phyloP scores from a whole-genome alignment of 1,284 basidiomycete genomes.

The Pyrrhoderma lamaoense region DNA sequence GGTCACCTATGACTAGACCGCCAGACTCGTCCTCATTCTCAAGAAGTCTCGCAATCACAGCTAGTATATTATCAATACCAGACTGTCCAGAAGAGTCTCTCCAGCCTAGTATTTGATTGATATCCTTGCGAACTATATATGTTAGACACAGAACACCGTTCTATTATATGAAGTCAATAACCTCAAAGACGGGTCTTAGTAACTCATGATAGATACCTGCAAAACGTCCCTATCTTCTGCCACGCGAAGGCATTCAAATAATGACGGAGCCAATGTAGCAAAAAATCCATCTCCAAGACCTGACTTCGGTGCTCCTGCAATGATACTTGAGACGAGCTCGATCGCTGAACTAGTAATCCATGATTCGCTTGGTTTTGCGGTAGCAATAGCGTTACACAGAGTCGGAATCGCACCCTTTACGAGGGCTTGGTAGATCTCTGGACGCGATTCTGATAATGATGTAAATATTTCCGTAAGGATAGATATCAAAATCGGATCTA shows the following conservation, averaged over 20 bases:
- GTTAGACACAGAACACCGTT: conserved; percentile 82
- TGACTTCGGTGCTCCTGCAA: conserved; percentile 54
- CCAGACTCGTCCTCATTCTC: conserved; percentile 79
- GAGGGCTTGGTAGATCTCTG: conserved; percentile 62
- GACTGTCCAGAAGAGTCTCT: conserved; percentile 55
- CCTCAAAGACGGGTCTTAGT: not conserved
- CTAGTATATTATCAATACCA: conserved; percentile 70
- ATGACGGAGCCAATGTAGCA: conserved; percentile 57
- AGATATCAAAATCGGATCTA: conserved; percentile 86
- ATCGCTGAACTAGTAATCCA: conserved; percentile 75
- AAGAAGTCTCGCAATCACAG: conserved; percentile 70
- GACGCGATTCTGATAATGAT: conserved; percentile 55
- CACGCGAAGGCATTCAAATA: conserved; percentile 62
- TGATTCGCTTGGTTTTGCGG: conserved; percentile 52
- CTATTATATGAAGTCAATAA: too few species aligned
- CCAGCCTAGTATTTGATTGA: conserved; percentile 74
- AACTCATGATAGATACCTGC: conserved; percentile 45
- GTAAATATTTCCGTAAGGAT: conserved; percentile 80
- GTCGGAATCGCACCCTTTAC: conserved; percentile 68
- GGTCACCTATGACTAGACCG: conserved; percentile 86
- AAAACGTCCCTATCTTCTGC: conserved; percentile 81
- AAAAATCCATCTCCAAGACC: conserved; percentile 77
- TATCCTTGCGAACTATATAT: conserved; percentile 81
- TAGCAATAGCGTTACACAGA: conserved; percentile 58
- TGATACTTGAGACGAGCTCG: conserved; percentile 68